A percentile compares a stretch with the other conserved stretches of the same genome.
phyloP scores from a whole-genome alignment of 2,329 filamentous ascomycete species.

The Orbilia quercus region DNA sequence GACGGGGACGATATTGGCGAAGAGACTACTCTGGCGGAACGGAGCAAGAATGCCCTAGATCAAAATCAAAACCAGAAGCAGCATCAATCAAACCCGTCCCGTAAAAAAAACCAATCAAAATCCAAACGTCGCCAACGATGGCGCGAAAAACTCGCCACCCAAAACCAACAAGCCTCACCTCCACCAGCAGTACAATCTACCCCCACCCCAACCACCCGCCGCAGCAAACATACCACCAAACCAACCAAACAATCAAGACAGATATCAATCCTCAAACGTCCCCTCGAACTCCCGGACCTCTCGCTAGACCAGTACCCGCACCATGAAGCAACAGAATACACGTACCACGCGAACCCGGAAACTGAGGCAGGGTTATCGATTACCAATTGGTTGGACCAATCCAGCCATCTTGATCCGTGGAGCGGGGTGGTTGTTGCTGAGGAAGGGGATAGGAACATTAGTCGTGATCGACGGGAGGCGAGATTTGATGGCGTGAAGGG shows the following conservation, averaged over 20 bases:
- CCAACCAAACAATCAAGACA: too few relatives aligned
- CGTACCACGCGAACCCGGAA: too few relatives aligned
- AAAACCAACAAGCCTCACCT: not conserved
- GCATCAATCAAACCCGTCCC: not conserved
- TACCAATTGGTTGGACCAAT: not conserved
- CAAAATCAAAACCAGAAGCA: not conserved
- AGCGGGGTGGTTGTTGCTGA: not conserved
- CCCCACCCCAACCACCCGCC: not conserved
- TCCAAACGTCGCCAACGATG: slow-evolving; percentile 8
- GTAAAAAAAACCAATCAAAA: slow-evolving; percentile 8
- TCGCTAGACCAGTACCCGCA: too few relatives aligned
- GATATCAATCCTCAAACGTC: not conserved
- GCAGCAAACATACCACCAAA: not conserved
- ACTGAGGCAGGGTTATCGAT: too few relatives aligned
- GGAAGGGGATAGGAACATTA: not conserved
- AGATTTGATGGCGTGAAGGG: not conserved
- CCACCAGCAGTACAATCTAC: not conserved
- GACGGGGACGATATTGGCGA: too few relatives aligned
- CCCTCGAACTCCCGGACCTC: too few relatives aligned
- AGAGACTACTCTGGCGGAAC: too few relatives aligned
- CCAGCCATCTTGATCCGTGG: not conserved
- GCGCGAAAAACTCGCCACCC: slow-evolving; percentile 1
- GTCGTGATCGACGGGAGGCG: not conserved
- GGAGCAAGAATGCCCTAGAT: too few relatives aligned
- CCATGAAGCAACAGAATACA: too few relatives aligned